Percentiles rank a stretch among this genome's conserved stretches.
Evolutionary conservation across 148 eudicot genomes (phyloP).

Genomic region (Nepenthes mirabilis): DNA sequence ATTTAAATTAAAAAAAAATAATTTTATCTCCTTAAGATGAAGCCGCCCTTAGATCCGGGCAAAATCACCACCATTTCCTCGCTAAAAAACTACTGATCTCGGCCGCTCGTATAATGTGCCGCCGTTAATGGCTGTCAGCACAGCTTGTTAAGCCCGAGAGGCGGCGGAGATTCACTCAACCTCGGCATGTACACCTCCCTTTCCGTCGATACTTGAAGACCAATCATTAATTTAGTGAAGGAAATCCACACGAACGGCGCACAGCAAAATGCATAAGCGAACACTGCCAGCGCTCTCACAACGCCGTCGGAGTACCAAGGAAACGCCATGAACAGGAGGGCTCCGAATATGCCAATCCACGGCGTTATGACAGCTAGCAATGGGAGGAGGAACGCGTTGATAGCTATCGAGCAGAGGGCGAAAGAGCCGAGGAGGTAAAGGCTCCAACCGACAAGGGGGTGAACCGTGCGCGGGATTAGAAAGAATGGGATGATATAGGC

Average conservation of each 20-base stretch:
- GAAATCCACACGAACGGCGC: slow-evolving; percentile 57
- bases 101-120: too few relatives aligned
- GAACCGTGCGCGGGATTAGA: slow-evolving; percentile 67
- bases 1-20: too few relatives aligned
- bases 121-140: slow-evolving; percentile 21
- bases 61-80: too few relatives aligned
- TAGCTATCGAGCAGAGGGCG: slow-evolving; percentile 40
- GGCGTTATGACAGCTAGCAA: slow-evolving; percentile 48
- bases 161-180: slow-evolving; percentile 35
- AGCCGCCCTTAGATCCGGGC: too few relatives aligned
- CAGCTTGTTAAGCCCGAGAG: slow-evolving; percentile 59
- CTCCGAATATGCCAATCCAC: slow-evolving; percentile 54
- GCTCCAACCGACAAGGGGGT: slow-evolving; percentile 80
- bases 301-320: slow-evolving; percentile 76
- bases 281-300: slow-evolving; percentile 50
- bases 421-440: slow-evolving; percentile 66
- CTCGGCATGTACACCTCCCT: slow-evolving; percentile 76
- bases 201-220: slow-evolving; percentile 42
- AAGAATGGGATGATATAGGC: slow-evolving; percentile 63
- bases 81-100: too few relatives aligned
- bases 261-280: slow-evolving; percentile 55
- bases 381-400: slow-evolving; percentile 63
- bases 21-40: too few relatives aligned
- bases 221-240: slow-evolving; percentile 25
- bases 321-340: slow-evolving; percentile 60